A percentile compares a stretch with the other conserved stretches of the same genome.
These are phyloP conservation scores for Pleurotus giganteus DNA, from an alignment of 768 basidiomycete species.

Conservation along the genomic window DNA sequence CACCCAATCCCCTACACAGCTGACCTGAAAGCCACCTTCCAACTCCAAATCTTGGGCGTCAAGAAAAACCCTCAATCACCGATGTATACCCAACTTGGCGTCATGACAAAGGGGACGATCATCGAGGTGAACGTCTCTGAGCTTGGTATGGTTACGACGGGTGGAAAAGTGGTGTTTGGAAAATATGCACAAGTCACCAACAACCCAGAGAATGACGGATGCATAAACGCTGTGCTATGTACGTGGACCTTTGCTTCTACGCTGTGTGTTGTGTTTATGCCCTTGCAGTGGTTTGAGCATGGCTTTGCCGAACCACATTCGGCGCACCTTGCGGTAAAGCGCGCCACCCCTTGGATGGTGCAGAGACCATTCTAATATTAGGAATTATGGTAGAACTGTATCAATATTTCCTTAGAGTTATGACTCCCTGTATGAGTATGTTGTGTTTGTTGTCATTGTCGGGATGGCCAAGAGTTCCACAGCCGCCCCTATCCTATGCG, in stretches of 20 bases:
- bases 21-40: constrained; percentile 97
- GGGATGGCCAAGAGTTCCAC: no score
- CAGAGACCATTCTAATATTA: no score
- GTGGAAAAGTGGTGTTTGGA: constrained; percentile 92
- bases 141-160: constrained; percentile 94
- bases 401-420: neutral
- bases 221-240: constrained; percentile 93
- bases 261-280: neutral
- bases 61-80: constrained; percentile 99
- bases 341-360: no score
- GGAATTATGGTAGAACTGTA: no score
- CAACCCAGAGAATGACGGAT: constrained; percentile 95
- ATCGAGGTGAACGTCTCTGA: constrained; percentile 99
- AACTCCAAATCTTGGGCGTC: constrained; percentile 94
- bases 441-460: no score
- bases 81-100: constrained; percentile 95
- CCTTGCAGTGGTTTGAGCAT: neutral
- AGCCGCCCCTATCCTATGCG: no score
- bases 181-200: constrained; percentile 94
- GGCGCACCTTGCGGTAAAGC: no score
- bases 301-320: no score
- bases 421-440: neutral
- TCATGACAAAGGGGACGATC: constrained; percentile 97
- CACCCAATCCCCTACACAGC: constrained; percentile 43
- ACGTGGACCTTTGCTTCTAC: constrained; percentile 27